Base-by-base conservation (phyloP, 129 eudicot genomes). In the Escallonia rubra region DNA sequence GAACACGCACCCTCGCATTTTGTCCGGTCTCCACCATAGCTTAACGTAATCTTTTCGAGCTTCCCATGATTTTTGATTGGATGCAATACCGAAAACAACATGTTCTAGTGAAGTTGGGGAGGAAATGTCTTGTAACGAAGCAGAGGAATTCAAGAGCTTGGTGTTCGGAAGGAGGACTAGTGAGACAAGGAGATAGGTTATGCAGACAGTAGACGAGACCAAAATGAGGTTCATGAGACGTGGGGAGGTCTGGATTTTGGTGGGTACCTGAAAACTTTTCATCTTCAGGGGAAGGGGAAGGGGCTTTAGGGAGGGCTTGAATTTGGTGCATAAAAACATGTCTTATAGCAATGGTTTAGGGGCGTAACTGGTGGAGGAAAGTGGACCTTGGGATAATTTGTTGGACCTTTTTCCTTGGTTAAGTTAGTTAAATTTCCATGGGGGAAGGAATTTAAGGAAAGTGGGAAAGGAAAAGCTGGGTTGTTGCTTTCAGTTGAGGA, bases 1-100 rank as follows among this genome's bases (percentile, higher is more conserved):
- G 49, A 89, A 89, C 64, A 81, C 90, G 48, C 94, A 86, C 0
- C 96, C 96, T 61, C 86, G 61, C 96, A 86, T 86, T 53, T 64
- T 12, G 3, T 73, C 49, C 15, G 96, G 86, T 65, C 81, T 81
- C 96, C 93, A 89, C 96, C 96, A 89, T 72, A 83, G 77, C 66
- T 72, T 72, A 3, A 83, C 86, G 23, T 86, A 86, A 10, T 81
- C 84, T 69, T 83, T 86, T 41, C 88, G 55, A 5, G 13, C 63
- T 5, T 66, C 69, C 96, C 96, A 90, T 10, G 90, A 77, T 10
- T 72, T 74, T 7, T 84, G 71, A 13, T 70, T 81, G 0, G 94
- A 81, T 3, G 93, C 90, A 51, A 90, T 86, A 11, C 96, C 96
- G 13, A 90, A 86, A 41, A 90, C 90, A 59, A 90, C 45, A 41